A percentile compares a stretch with the other conserved stretches of the same genome.
Evolutionary conservation across 345 rosid genomes (phyloP).

Genomic region (Camelina laxa): DNA sequence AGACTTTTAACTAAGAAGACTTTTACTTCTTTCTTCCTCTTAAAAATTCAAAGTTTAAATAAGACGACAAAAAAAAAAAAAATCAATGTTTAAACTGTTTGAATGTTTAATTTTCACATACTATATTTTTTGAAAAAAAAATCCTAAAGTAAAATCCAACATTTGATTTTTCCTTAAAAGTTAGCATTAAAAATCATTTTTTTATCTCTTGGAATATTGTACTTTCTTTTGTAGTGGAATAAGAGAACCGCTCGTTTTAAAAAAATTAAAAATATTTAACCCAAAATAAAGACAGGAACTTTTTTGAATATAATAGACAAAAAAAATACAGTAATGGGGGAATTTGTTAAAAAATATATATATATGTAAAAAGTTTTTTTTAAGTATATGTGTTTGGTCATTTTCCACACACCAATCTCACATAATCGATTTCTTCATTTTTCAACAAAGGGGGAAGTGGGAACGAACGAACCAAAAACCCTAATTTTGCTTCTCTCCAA

Average conservation of each 20-base stretch:
- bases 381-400: slow-evolving; percentile 10
- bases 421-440: slow-evolving; percentile 31
- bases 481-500: slow-evolving; percentile 23
- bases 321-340: background rate
- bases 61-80: too few species aligned
- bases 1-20: slow-evolving; percentile 1
- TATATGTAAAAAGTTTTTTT: background rate
- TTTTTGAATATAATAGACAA: background rate
- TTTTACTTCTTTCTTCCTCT: background rate
- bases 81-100: too few species aligned
- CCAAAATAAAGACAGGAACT: background rate
- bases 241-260: background rate
- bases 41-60: slow-evolving; percentile 1
- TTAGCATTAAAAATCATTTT: background rate
- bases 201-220: background rate
- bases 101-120: background rate
- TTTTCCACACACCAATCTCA: slow-evolving; percentile 22
- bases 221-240: slow-evolving; percentile 6
- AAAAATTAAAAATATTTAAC: background rate
- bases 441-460: background rate
- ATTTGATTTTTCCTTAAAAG: background rate
- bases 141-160: background rate
- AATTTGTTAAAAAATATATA: too few species aligned
- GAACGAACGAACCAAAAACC: slow-evolving; percentile 17
- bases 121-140: too few species aligned